Evolutionary conservation across 177 flowering plant genomes (phyloP).

Genomic region (Telopea speciosissima): DNA sequence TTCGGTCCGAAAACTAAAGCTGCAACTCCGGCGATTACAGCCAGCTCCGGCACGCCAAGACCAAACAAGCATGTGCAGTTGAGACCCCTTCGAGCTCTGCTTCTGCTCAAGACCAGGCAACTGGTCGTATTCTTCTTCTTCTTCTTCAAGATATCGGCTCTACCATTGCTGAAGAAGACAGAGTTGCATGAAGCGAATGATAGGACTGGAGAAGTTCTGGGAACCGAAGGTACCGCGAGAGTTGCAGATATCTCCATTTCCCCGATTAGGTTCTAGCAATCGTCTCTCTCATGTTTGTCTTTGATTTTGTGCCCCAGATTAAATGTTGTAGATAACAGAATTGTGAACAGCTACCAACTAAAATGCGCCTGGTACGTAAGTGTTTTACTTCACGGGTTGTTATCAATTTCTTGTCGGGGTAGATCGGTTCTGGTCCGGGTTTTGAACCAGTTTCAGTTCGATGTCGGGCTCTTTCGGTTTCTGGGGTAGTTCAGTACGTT

Average conservation of each 20-base stretch:
- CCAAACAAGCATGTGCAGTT: slow-evolving; percentile 62
- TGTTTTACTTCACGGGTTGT: neutral
- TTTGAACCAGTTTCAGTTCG: too few relatives aligned
- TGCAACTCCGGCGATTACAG: slow-evolving; percentile 77
- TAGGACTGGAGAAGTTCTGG: neutral
- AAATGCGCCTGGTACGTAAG: neutral
- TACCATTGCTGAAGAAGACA: slow-evolving; percentile 17
- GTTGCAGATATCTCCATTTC: slow-evolving; percentile 13
- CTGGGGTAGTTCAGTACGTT: too few relatives aligned
- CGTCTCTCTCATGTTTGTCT: neutral
- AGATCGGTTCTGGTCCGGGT: too few relatives aligned
- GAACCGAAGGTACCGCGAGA: slow-evolving; percentile 4
- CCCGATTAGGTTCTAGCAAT: neutral
- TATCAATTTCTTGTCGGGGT: too few relatives aligned
- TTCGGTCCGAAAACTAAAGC: slow-evolving; percentile 77
- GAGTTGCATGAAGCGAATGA: slow-evolving; percentile 16
- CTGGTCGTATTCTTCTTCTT: slow-evolving; percentile 4
- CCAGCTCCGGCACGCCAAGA: slow-evolving; percentile 85
- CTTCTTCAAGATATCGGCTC: slow-evolving; percentile 7
- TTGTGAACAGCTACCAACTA: neutral
- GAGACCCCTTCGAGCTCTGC: slow-evolving; percentile 29
- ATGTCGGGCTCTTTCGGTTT: too few relatives aligned
- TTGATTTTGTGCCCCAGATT: neutral
- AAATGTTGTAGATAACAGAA: neutral
- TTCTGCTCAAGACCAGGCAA: slow-evolving; percentile 21